Evolutionary conservation across 306 rosid species (phyloP), one percentile per base, ranked within the genome.

Genomic region (Quercus alba): DNA sequence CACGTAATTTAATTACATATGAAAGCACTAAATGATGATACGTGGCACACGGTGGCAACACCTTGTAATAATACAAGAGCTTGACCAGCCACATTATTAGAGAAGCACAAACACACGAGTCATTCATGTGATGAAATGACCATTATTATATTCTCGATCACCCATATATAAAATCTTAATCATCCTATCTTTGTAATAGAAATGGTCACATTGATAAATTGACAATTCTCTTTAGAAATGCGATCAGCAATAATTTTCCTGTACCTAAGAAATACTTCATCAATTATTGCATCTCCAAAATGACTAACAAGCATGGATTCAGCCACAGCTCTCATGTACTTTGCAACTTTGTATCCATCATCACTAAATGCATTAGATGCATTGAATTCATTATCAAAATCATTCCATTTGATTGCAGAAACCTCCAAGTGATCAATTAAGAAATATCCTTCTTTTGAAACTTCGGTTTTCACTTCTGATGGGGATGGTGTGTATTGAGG

Each of bases 401-500:
- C 80, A 52, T 81, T 70, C 93, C 90, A 85, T 17, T 77, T 81
- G 35, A 87, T 80, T 74, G 52, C 52, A 1, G 87, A 69, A 59
- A 75, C 83, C 51, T 87, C 77, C 0, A 84, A 4, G 13, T 25
- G 44, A 20, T 76, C 76, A 52, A 84, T 67, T 66, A 18, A 74
- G 68, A 90, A 90, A 11, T 90, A 87, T 6, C 91, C 91, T 78
- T 86, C 86, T 67, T 86, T 90, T 1, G 23, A 2, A 33, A 90
- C 83, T 81, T 86, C 90, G 18, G 15, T 15, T 86, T 73, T 72
- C 72, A 90, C 82, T 72, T 90, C 94, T 9, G 74, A 71, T 12
- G 87, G 80, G 0, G 87, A 41, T 41, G 94, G 94, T 4, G 90
- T 78, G 68, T 90, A 90, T 4, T 80, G 85, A 73, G 91, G 91